A percentile compares a stretch with the other conserved stretches of the same genome.
Evolutionary conservation across 2,329 filamentous ascomycete species (phyloP).

Genomic region (Arthrinium phaeospermum): DNA sequence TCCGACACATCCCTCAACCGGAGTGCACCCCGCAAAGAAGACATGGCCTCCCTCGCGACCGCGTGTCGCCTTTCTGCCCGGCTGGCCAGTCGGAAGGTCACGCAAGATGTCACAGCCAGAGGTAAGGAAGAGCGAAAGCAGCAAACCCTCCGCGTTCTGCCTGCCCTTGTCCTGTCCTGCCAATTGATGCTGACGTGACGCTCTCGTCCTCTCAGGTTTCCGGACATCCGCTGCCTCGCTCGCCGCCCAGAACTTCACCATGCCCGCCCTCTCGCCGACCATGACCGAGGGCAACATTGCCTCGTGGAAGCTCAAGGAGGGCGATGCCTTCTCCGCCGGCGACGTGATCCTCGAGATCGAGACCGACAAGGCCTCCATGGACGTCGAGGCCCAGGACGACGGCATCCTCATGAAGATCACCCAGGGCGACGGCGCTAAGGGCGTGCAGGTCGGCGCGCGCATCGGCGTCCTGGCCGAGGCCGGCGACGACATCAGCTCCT

Average conservation of each 20-base stretch:
- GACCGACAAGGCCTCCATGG: constrained; percentile 94
- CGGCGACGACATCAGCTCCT: constrained; percentile 76
- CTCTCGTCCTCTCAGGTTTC: constrained; percentile 56
- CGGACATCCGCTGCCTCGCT: constrained; percentile 65
- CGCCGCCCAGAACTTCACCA: constrained; percentile 85
- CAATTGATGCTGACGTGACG: constrained; percentile 11
- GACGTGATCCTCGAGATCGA: constrained; percentile 92
- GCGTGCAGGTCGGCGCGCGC: constrained; percentile 76
- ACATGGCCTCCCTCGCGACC: constrained; percentile 71
- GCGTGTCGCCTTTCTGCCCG: constrained; percentile 69
- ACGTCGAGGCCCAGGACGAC: constrained; percentile 91
- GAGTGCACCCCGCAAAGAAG: constrained; percentile 29
- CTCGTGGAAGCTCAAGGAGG: constrained; percentile 85
- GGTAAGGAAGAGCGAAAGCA: constrained; percentile 49
- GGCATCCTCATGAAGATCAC: constrained; percentile 86
- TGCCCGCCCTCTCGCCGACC: constrained; percentile 89
- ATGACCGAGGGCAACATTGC: constrained; percentile 95
- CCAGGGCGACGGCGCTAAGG: constrained; percentile 74
- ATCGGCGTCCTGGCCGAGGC: constrained; percentile 85
- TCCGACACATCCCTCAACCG: constrained; percentile 14
- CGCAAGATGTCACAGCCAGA: constrained; percentile 60
- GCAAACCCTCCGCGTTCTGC: constrained; percentile 13
- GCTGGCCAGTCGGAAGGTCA: constrained; percentile 59
- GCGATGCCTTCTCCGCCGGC: constrained; percentile 79
- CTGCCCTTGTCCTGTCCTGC: constrained; percentile 6